phyloP scores from a whole-genome alignment of 2,329 filamentous ascomycete genomes.

The Endothia cerciana region DNA sequence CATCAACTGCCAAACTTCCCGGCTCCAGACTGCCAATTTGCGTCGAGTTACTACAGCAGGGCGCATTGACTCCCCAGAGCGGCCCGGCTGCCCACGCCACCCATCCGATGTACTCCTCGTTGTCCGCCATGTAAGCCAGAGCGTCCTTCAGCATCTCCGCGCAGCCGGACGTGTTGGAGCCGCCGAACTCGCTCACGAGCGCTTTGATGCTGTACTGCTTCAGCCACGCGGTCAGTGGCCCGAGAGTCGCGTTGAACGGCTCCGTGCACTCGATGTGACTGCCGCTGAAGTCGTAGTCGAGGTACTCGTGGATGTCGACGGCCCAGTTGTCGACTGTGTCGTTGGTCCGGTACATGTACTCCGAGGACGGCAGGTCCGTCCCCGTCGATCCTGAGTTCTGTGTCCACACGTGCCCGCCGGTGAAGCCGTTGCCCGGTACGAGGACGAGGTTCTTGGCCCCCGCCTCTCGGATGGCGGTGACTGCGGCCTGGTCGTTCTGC shows the following conservation, averaged over 20 bases:
- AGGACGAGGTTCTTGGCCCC: slow-evolving; percentile 52
- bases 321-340: slow-evolving; percentile 53
- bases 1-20: slow-evolving; percentile 47
- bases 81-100: slow-evolving; percentile 55
- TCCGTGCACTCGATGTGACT: slow-evolving; percentile 46
- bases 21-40: slow-evolving; percentile 52
- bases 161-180: slow-evolving; percentile 48
- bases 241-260: slow-evolving; percentile 44
- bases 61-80: slow-evolving; percentile 48
- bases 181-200: slow-evolving; percentile 55
- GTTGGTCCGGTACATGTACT: slow-evolving; percentile 45
- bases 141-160: slow-evolving; percentile 45
- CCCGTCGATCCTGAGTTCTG: slow-evolving; percentile 37
- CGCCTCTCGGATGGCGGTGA: slow-evolving; percentile 48
- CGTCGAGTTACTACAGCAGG: slow-evolving; percentile 44
- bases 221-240: slow-evolving; percentile 50
- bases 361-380: slow-evolving; percentile 43
- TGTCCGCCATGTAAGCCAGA: slow-evolving; percentile 50
- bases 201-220: slow-evolving; percentile 49
- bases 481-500: slow-evolving; percentile 51
- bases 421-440: slow-evolving; percentile 53
- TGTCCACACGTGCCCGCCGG: slow-evolving; percentile 52
- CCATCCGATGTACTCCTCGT: slow-evolving; percentile 54
- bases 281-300: slow-evolving; percentile 54
- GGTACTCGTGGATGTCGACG: slow-evolving; percentile 56